Conservation (phyloP, 257 asterid species). For the Solanum pennellii region DNA sequence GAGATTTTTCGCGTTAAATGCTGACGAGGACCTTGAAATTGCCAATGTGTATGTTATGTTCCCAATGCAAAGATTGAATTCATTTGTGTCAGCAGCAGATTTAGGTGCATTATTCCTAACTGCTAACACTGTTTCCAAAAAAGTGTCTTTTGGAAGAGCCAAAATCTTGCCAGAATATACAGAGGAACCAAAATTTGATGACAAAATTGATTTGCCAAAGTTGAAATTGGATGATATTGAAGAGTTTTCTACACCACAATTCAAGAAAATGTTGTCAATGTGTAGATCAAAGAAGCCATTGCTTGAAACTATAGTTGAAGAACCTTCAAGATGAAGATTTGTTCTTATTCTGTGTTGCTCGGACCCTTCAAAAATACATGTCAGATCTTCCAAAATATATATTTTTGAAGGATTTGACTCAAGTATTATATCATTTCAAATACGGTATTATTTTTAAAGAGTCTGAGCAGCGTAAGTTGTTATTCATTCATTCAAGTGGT, state of each 20-base stretch:
- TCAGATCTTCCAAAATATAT: neutral
- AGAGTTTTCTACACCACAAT: constrained; percentile 6
- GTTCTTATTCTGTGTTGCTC: neutral
- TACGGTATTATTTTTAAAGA: neutral
- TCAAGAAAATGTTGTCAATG: neutral
- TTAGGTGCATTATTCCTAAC: neutral
- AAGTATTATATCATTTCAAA: neutral
- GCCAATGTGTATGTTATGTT: constrained; percentile 7
- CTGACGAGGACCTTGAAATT: constrained; percentile 15
- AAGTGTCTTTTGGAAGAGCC: neutral
- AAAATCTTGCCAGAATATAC: constrained; percentile 13
- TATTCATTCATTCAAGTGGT: neutral
- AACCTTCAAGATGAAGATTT: neutral
- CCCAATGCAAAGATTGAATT: constrained; percentile 8
- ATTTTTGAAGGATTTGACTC: neutral
- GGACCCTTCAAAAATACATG: neutral
- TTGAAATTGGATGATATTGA: constrained; percentile 10
- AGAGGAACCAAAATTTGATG: neutral
- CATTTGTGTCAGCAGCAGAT: constrained; percentile 5
- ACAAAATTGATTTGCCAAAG: neutral
- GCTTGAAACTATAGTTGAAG: constrained; percentile 9
- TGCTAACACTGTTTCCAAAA: neutral
- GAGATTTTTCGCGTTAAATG: constrained; percentile 5
- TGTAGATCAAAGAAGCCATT: constrained; percentile 10
- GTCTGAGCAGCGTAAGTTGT: neutral